Conservation (phyloP, 768 basidiomycete genomes). For the Terana coerulea region DNA sequence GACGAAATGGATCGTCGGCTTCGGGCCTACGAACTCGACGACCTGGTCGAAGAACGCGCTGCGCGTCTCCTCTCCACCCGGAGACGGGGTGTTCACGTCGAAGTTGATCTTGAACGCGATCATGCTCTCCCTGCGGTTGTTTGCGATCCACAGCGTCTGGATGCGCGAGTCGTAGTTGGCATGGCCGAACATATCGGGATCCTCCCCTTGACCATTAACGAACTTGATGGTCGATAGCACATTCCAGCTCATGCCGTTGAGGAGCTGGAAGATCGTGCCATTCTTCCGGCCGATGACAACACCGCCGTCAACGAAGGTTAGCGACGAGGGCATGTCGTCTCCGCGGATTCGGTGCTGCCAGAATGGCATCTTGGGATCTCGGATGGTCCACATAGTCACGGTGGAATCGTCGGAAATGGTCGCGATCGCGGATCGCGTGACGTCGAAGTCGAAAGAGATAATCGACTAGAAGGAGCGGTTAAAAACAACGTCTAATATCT, state of each 20-base stretch:
- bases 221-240: constrained; percentile 80
- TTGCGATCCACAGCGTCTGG: constrained; percentile 85
- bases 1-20: constrained; percentile 86
- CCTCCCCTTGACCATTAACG: constrained; percentile 64
- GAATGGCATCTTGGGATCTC: constrained; percentile 65
- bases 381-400: constrained; percentile 78
- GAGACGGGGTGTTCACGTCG: constrained; percentile 51
- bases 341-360: constrained; percentile 74
- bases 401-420: constrained; percentile 82
- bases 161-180: constrained; percentile 82
- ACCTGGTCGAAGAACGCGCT: constrained; percentile 69
- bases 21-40: constrained; percentile 78
- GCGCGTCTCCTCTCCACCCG: constrained; percentile 52
- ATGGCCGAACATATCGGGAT: constrained; percentile 85
- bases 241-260: constrained; percentile 69
- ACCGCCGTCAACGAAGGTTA: constrained; percentile 85
- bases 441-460: constrained; percentile 84
- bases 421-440: constrained; percentile 70
- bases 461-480: constrained; percentile 48
- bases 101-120: constrained; percentile 75
- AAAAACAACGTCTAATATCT: background rate
- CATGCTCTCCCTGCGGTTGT: constrained; percentile 79
- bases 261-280: constrained; percentile 79
- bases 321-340: constrained; percentile 76
- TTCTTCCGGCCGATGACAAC: constrained; percentile 80